A percentile compares a stretch with the other conserved stretches of the same genome.
These are phyloP conservation scores for Populus ilicifolia DNA, from an alignment of 345 rosid genomes.

Conservation along the genomic window DNA sequence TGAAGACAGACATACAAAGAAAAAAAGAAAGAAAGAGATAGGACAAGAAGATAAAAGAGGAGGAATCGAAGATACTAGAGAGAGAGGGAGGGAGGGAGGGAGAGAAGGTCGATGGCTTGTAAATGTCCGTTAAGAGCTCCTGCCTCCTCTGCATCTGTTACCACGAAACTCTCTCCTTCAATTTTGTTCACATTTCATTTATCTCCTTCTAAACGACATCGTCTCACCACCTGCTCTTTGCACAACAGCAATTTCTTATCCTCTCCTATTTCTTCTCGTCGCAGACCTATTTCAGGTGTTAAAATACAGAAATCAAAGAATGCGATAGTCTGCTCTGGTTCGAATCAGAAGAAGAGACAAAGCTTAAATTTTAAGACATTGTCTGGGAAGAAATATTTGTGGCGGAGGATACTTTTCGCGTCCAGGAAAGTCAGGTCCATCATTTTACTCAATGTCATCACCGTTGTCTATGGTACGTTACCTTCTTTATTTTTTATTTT, in stretches of 20 bases:
- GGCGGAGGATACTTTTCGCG: conserved; percentile 38
- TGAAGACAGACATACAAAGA: neutral
- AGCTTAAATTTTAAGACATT: conserved; percentile 19
- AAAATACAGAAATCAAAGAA: neutral
- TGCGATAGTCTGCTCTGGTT: neutral
- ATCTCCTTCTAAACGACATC: conserved; percentile 7
- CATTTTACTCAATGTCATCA: conserved; percentile 46
- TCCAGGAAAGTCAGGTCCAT: conserved; percentile 50
- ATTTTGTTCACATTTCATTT: neutral
- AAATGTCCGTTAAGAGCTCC: conserved; percentile 6
- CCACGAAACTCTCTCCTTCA: conserved; percentile 12
- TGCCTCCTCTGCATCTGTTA: neutral
- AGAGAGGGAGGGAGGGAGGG: neutral
- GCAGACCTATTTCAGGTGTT: neutral
- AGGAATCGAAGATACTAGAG: neutral
- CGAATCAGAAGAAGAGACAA: conserved; percentile 6
- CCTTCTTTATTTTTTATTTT: neutral
- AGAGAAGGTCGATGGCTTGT: neutral
- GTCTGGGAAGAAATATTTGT: conserved; percentile 32
- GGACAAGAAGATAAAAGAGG: too few relatives aligned
- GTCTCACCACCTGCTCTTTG: conserved; percentile 1
- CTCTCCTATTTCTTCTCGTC: neutral
- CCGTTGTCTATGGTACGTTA: conserved; percentile 47
- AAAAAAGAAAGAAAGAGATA: neutral
- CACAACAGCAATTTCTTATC: neutral